Conservation (phyloP, 768 basidiomycete genomes). For the Phylloporus rhodoxanthus region DNA sequence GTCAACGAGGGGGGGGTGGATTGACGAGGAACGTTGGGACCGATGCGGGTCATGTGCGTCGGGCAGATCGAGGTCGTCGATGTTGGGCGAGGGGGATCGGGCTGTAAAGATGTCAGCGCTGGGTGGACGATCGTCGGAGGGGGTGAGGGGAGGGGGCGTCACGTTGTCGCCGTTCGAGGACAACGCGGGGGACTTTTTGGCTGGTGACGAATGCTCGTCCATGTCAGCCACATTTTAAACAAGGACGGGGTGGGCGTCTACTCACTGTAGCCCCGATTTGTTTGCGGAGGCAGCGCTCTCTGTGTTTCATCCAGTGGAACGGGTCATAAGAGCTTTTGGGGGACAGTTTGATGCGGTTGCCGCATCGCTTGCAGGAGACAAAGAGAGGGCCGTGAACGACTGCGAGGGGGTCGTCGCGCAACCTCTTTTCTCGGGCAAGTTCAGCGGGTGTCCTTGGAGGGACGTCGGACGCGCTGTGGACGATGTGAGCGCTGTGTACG, state of each 20-base stretch:
- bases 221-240: slow-evolving; percentile 1
- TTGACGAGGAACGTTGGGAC: slow-evolving; percentile 21
- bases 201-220: slow-evolving; percentile 15
- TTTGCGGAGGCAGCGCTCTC: slow-evolving; percentile 52
- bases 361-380: slow-evolving; percentile 54
- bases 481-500: slow-evolving; percentile 8
- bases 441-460: slow-evolving; percentile 38
- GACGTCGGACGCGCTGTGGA: slow-evolving; percentile 20
- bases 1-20: slow-evolving; percentile 21
- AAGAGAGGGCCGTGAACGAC: slow-evolving; percentile 45
- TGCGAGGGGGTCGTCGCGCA: slow-evolving; percentile 50
- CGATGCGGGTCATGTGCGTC: slow-evolving; percentile 13
- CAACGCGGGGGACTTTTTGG: slow-evolving; percentile 23
- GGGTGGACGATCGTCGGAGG: slow-evolving; percentile 29
- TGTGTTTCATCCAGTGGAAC: slow-evolving; percentile 64
- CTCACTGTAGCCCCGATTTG: slow-evolving; percentile 19
- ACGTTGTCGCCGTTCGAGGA: slow-evolving; percentile 28
- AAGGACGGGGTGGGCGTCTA: background rate
- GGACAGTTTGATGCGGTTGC: slow-evolving; percentile 56
- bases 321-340: slow-evolving; percentile 60
- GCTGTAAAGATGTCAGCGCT: slow-evolving; percentile 18
- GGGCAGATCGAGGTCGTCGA: slow-evolving; percentile 15
- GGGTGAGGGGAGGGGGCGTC: slow-evolving; percentile 34
- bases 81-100: slow-evolving; percentile 22
- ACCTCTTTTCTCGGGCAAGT: slow-evolving; percentile 43